These are phyloP conservation scores for Pseudogymnoascus sp. DNA, from an alignment of 2,329 filamentous ascomycete species.

Conservation along the genomic window DNA sequence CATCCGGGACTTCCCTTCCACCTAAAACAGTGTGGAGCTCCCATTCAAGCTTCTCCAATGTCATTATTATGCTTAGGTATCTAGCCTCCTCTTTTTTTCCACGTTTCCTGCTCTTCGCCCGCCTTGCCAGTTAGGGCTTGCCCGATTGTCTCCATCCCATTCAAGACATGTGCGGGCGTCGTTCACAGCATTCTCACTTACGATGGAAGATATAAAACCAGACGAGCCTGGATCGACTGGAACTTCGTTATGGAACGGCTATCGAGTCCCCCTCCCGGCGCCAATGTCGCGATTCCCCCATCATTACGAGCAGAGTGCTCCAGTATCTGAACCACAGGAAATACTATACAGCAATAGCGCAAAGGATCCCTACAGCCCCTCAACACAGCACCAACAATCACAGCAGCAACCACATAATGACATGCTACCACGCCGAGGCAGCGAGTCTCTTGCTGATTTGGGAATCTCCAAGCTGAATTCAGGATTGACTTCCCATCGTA, in stretches of 20 bases:
- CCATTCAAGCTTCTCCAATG: constrained; percentile 9
- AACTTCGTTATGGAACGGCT: not conserved
- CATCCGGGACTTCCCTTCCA: constrained; percentile 10
- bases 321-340: not conserved
- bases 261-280: constrained; percentile 1
- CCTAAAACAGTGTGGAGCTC: constrained; percentile 8
- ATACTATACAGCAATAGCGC: not conserved
- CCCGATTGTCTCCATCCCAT: not conserved
- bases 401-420: not conserved
- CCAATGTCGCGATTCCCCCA: constrained; percentile 3
- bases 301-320: constrained; percentile 1
- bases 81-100: not conserved
- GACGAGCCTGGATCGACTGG: not conserved
- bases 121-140: not conserved
- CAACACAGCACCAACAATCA: not conserved
- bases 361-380: not conserved
- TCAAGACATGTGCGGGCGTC: constrained; percentile 7
- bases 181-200: constrained; percentile 8
- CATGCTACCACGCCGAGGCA: not conserved
- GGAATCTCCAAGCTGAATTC: not conserved
- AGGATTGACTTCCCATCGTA: constrained; percentile 24
- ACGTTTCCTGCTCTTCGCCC: not conserved
- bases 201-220: constrained; percentile 9
- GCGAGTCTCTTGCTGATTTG: not conserved
- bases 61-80: constrained; percentile 9